Evolutionary conservation across 1,284 basidiomycete species (phyloP).

Genomic region (Megacollybia platyphylla): DNA sequence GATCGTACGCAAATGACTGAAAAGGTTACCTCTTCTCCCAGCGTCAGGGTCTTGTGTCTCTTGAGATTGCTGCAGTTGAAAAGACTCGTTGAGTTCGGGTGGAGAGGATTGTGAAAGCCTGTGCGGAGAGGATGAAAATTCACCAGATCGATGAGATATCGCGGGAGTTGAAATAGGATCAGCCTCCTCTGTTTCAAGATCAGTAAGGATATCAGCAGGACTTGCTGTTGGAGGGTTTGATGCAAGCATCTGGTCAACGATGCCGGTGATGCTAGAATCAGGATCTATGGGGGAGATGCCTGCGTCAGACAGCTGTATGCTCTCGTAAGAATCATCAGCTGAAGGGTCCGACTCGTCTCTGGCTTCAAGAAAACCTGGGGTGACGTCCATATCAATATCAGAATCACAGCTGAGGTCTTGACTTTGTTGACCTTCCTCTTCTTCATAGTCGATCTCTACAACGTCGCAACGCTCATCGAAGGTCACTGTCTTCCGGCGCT

Average conservation of each 20-base stretch:
- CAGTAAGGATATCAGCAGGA: slow-evolving; percentile 25
- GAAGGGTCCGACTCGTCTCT: slow-evolving; percentile 1
- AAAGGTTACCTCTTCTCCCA: slow-evolving; percentile 42
- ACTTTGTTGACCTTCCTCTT: slow-evolving; percentile 39
- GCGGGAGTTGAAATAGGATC: slow-evolving; percentile 18
- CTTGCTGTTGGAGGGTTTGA: slow-evolving; percentile 10
- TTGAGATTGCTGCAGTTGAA: slow-evolving; percentile 27
- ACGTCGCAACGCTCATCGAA: slow-evolving; percentile 83
- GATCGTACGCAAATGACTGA: slow-evolving; percentile 21
- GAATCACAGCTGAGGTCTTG: slow-evolving; percentile 23
- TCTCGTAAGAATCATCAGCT: slow-evolving; percentile 22
- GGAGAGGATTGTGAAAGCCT: slow-evolving; percentile 21
- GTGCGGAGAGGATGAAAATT: slow-evolving; percentile 8
- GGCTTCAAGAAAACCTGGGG: slow-evolving; percentile 14
- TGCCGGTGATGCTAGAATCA: slow-evolving; percentile 48
- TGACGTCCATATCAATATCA: slow-evolving; percentile 12
- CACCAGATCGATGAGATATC: slow-evolving; percentile 14
- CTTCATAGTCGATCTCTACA: slow-evolving; percentile 69
- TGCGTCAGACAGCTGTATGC: slow-evolving; percentile 15
- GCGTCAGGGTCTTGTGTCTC: slow-evolving; percentile 25
- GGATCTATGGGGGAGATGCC: slow-evolving; percentile 18
- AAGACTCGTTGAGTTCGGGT: slow-evolving; percentile 33
- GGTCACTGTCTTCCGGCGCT: slow-evolving; percentile 70
- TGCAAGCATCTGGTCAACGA: slow-evolving; percentile 42
- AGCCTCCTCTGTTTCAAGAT: slow-evolving; percentile 49